These are phyloP conservation scores for Homolaphlyctis polyrhiza DNA, from an alignment of 371 early-diverging fungal genomes.

Conservation along the genomic window DNA sequence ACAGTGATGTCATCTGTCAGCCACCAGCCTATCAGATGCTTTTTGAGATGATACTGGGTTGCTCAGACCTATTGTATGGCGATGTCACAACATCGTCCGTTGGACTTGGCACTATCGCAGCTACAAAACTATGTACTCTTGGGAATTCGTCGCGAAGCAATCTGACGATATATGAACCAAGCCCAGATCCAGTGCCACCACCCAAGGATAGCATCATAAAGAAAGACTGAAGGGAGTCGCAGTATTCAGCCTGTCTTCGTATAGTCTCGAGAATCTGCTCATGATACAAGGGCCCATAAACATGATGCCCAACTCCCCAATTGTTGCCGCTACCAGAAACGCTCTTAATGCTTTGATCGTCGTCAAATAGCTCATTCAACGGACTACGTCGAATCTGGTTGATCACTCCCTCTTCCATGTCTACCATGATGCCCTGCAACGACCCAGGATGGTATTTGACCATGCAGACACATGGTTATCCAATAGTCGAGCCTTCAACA, in stretches of 20 bases:
- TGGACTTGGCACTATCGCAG: conserved; percentile 41
- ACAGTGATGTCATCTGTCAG: not conserved
- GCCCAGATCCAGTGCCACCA: conserved; percentile 72
- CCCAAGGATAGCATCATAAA: conserved; percentile 56
- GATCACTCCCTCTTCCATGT: conserved; percentile 56
- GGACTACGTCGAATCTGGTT: conserved; percentile 25
- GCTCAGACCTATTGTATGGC: conserved; percentile 49
- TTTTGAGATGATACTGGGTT: not conserved
- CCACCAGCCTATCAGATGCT: not conserved
- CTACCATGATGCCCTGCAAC: conserved; percentile 36
- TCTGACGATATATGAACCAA: conserved; percentile 54
- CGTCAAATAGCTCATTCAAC: conserved; percentile 37
- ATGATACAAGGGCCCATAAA: conserved; percentile 39
- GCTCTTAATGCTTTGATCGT: conserved; percentile 31
- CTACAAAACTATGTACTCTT: conserved; percentile 44
- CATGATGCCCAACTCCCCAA: conserved; percentile 48
- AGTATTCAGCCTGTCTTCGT: conserved; percentile 54
- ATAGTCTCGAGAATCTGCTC: conserved; percentile 49
- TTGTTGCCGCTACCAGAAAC: conserved; percentile 53
- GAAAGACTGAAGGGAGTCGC: conserved; percentile 59
- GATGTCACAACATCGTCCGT: conserved; percentile 57
- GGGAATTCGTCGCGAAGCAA: conserved; percentile 50
- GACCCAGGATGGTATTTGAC: not conserved
- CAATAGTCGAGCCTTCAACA: not conserved
- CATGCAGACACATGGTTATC: not conserved